Evolutionary conservation across 805 yeast species (phyloP).

Genomic region (Wickerhamomyces queroliae): DNA sequence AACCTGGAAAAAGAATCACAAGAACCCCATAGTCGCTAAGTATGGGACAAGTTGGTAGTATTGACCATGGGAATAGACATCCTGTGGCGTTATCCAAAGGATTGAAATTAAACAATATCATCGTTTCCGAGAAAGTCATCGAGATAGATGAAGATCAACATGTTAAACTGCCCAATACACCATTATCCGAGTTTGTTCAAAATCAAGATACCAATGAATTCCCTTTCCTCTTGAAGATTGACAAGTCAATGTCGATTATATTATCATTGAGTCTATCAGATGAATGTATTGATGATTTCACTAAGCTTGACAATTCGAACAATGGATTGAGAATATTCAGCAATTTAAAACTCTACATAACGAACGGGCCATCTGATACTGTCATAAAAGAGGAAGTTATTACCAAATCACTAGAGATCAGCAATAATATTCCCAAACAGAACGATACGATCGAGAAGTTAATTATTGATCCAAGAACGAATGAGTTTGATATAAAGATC

Average conservation of each 20-base stretch:
- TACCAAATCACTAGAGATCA: not conserved
- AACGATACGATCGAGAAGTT: not conserved
- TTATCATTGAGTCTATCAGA: constrained; percentile 3
- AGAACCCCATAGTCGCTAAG: not conserved
- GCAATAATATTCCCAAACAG: not conserved
- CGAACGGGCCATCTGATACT: not conserved
- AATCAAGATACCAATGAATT: constrained; percentile 5
- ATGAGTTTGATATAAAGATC: not conserved
- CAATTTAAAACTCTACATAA: constrained; percentile 1
- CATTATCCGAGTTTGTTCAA: constrained; percentile 7
- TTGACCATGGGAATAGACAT: not conserved
- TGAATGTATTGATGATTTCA: not conserved
- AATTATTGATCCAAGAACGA: not conserved
- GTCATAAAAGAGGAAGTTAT: not conserved
- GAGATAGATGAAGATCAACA: not conserved
- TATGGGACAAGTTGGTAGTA: constrained; percentile 3
- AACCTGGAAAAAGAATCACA: not conserved
- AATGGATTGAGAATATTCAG: not conserved
- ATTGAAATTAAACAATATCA: not conserved
- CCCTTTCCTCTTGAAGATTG: constrained; percentile 6
- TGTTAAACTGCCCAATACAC: constrained; percentile 3
- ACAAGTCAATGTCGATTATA: not conserved
- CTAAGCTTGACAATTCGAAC: not conserved
- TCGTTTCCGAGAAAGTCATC: not conserved
- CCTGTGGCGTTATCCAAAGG: not conserved